phyloP scores from a whole-genome alignment of 306 rosid genomes.

The Biancaea sappan region DNA sequence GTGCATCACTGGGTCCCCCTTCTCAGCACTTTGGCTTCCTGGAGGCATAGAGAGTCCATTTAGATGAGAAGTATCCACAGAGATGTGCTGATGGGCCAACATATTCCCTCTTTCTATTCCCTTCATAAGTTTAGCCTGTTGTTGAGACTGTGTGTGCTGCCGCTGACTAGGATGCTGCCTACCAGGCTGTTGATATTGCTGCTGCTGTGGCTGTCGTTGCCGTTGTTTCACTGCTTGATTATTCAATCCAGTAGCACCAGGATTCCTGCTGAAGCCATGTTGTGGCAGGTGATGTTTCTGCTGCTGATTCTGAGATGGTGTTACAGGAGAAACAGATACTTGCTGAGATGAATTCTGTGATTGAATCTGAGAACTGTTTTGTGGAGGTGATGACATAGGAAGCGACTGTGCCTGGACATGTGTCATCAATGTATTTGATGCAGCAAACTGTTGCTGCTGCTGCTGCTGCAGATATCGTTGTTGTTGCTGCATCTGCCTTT shows the following conservation, averaged over 20 bases:
- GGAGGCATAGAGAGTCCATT: conserved; percentile 77
- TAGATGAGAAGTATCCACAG: conserved; percentile 72
- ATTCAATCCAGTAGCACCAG: conserved; percentile 62
- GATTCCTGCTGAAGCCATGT: conserved; percentile 79
- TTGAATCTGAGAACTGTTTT: conserved; percentile 70
- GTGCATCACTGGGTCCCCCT: conserved; percentile 81
- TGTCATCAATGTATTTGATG: conserved; percentile 65
- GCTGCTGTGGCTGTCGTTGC: conserved; percentile 73
- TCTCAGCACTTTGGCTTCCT: conserved; percentile 83
- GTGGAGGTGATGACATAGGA: conserved; percentile 67
- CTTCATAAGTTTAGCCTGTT: conserved; percentile 73
- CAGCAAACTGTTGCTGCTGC: conserved; percentile 70
- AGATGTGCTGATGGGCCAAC: conserved; percentile 63
- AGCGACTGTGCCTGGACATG: conserved; percentile 69
- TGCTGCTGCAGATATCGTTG: conserved; percentile 72
- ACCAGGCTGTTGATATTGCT: conserved; percentile 75
- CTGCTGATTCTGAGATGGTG: conserved; percentile 83
- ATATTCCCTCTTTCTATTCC: conserved; percentile 83
- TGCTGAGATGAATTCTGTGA: conserved; percentile 71
- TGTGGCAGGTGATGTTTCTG: conserved; percentile 84
- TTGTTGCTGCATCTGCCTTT: conserved; percentile 72
- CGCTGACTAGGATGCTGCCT: conserved; percentile 94
- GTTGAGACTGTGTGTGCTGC: conserved; percentile 74
- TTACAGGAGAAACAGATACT: conserved; percentile 59
- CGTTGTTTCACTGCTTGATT: conserved; percentile 77